Percentiles rank a stretch among this genome's conserved stretches.
These are phyloP conservation scores for Coniochaeta hoffmannii DNA, from an alignment of 2,329 filamentous ascomycete genomes.

Conservation along the genomic window DNA sequence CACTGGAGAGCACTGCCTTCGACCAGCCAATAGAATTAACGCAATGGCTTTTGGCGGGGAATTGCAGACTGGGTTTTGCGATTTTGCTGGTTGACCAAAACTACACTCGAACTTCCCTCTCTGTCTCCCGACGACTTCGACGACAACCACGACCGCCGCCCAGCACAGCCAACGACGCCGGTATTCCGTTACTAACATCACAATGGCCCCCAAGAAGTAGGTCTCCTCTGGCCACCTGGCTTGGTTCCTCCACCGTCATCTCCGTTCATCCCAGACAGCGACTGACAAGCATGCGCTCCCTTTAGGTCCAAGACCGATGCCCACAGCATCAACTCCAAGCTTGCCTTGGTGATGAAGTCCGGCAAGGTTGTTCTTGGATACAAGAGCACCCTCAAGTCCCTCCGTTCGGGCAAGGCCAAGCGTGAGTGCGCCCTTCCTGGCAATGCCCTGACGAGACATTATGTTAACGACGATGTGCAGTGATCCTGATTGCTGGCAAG, in stretches of 20 bases:
- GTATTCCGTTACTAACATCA: constrained; percentile 26
- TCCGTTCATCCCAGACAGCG: constrained; percentile 31
- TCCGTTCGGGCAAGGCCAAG: constrained; percentile 97
- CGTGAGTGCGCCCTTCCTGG: constrained; percentile 17
- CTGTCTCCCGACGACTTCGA: constrained; percentile 5
- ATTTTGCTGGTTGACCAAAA: constrained; percentile 4
- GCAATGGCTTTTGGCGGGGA: constrained; percentile 2
- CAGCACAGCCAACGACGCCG: constrained; percentile 1
- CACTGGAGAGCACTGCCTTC: constrained; percentile 4
- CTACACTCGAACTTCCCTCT: constrained; percentile 10
- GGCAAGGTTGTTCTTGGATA: constrained; percentile 80
- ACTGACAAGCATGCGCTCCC: not conserved
- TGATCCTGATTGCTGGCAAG: constrained; percentile 87
- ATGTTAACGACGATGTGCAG: too few relatives aligned
- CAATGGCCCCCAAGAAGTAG: constrained; percentile 60
- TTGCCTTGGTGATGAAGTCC: constrained; percentile 57
- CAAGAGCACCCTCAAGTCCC: constrained; percentile 72
- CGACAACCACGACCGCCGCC: too few relatives aligned
- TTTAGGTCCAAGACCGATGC: constrained; percentile 66
- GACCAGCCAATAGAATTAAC: constrained; percentile 15
- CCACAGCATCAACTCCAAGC: constrained; percentile 58
- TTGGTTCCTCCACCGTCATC: not conserved
- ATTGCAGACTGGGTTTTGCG: constrained; percentile 3
- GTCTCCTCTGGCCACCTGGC: not conserved
- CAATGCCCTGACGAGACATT: too few relatives aligned